These are phyloP conservation scores for Pilasporangium apinafurcum DNA, from an alignment of 352 stramenopile genomes.

Conservation along the genomic window DNA sequence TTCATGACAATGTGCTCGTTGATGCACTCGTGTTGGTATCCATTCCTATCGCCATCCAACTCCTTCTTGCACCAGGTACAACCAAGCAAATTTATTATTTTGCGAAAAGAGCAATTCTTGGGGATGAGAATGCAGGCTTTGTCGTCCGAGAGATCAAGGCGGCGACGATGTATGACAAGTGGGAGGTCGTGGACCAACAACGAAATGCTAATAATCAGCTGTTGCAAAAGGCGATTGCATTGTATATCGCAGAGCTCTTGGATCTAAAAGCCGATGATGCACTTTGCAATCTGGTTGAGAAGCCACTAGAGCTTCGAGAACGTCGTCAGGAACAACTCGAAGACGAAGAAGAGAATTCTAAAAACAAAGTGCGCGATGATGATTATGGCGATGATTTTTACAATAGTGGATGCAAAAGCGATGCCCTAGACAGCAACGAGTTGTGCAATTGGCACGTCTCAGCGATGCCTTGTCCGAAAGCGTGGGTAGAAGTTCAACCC, in stretches of 20 bases:
- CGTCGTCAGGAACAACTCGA: background rate
- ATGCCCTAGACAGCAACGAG: constrained; percentile 3
- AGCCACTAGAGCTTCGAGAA: constrained; percentile 8
- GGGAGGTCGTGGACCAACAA: too few relatives aligned
- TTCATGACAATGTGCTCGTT: too few relatives aligned
- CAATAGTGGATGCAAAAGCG: constrained; percentile 9
- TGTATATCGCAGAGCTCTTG: constrained; percentile 27
- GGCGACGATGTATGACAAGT: too few relatives aligned
- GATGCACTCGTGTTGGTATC: too few relatives aligned
- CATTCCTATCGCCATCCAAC: too few relatives aligned
- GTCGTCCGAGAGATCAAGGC: constrained; percentile 19
- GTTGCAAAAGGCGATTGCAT: constrained; percentile 32
- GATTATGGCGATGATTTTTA: constrained; percentile 5
- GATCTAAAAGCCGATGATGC: constrained; percentile 24
- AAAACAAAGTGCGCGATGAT: too few relatives aligned
- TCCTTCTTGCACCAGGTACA: constrained; percentile 25
- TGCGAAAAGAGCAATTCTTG: constrained; percentile 12
- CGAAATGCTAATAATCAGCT: constrained; percentile 17
- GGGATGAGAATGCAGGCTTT: constrained; percentile 6
- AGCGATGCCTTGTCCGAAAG: constrained; percentile 7
- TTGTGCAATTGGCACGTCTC: constrained; percentile 4
- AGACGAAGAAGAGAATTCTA: constrained; percentile 1
- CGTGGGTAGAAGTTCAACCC: constrained; percentile 12
- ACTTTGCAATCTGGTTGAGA: constrained; percentile 29
- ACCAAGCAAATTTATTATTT: constrained; percentile 17